Percentiles rank a stretch among this genome's conserved stretches.
phyloP scores from a whole-genome alignment of 768 basidiomycete genomes.

The Naganishia vishniacii region DNA sequence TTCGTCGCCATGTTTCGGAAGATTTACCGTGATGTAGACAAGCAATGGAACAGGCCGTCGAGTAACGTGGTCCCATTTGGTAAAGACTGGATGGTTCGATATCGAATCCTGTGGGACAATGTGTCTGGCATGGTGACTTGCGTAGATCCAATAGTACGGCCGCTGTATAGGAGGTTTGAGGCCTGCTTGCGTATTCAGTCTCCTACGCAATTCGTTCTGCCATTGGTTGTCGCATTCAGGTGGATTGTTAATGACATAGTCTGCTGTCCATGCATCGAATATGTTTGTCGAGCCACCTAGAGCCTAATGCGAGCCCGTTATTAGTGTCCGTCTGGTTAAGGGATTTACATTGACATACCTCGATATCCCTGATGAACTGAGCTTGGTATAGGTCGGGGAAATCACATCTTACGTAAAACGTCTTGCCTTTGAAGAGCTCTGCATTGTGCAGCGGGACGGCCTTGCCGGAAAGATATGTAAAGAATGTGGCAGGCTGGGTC shows the following conservation, averaged over 20 bases:
- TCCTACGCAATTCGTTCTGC: not conserved
- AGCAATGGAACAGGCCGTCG: not conserved
- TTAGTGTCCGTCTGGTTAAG: no score
- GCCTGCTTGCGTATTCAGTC: not conserved
- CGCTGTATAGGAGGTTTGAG: constrained; percentile 2
- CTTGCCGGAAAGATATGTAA: constrained; percentile 4
- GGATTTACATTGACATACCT: no score
- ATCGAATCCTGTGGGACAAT: not conserved
- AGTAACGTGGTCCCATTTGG: not conserved
- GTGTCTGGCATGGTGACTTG: constrained; percentile 5
- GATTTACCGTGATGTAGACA: constrained; percentile 20
- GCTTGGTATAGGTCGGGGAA: constrained; percentile 6
- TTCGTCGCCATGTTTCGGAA: constrained; percentile 6
- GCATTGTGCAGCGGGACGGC: constrained; percentile 11
- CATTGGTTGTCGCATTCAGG: not conserved
- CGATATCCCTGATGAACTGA: constrained; percentile 16
- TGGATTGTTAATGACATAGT: constrained; percentile 20
- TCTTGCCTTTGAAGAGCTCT: constrained; percentile 10
- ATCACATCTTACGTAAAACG: constrained; percentile 12
- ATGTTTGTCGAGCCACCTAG: constrained; percentile 10
- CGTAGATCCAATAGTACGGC: constrained; percentile 19
- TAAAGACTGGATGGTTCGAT: constrained; percentile 1
- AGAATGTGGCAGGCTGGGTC: not conserved
- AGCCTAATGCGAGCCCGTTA: not conserved
- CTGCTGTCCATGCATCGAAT: constrained; percentile 3